Conservation (phyloP, 768 basidiomycete genomes). For the Vararia minispora region DNA sequence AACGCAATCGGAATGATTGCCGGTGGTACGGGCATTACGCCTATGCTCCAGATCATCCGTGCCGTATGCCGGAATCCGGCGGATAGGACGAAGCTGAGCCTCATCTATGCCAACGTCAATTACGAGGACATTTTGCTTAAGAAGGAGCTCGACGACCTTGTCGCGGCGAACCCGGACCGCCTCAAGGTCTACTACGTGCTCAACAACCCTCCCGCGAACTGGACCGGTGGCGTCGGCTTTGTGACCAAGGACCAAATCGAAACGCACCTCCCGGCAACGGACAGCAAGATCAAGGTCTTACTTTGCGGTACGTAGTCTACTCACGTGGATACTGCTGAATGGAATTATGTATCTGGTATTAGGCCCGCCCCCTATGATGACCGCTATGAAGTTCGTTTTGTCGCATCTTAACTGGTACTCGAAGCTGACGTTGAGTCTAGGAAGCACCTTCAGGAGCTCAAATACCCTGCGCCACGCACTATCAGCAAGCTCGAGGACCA, state of each 20-base stretch:
- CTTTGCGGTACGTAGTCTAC: constrained; percentile 54
- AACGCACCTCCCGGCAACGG: constrained; percentile 57
- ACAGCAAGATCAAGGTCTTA: constrained; percentile 68
- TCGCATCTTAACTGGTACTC: background rate
- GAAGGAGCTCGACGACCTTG: constrained; percentile 76
- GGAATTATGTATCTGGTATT: constrained; percentile 2
- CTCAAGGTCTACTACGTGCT: constrained; percentile 87
- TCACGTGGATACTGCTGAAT: background rate
- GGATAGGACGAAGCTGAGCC: constrained; percentile 71
- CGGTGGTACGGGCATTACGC: constrained; percentile 96
- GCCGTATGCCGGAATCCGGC: constrained; percentile 84
- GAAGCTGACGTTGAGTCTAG: constrained; percentile 31
- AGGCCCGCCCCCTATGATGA: constrained; percentile 72
- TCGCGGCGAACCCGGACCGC: constrained; percentile 43
- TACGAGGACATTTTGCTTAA: constrained; percentile 86
- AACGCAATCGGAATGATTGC: constrained; percentile 91
- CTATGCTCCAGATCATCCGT: constrained; percentile 97
- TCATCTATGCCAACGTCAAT: constrained; percentile 97
- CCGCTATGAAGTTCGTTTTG: constrained; percentile 61
- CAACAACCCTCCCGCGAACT: constrained; percentile 83
- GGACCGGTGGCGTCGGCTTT: constrained; percentile 88
- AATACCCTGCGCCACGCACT: constrained; percentile 78
- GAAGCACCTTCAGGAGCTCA: constrained; percentile 82
- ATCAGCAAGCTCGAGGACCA: constrained; percentile 91
- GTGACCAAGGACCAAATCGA: constrained; percentile 89